Conservation (phyloP, 352 stramenopile species). For the Phytophthora cryptogea region DNA sequence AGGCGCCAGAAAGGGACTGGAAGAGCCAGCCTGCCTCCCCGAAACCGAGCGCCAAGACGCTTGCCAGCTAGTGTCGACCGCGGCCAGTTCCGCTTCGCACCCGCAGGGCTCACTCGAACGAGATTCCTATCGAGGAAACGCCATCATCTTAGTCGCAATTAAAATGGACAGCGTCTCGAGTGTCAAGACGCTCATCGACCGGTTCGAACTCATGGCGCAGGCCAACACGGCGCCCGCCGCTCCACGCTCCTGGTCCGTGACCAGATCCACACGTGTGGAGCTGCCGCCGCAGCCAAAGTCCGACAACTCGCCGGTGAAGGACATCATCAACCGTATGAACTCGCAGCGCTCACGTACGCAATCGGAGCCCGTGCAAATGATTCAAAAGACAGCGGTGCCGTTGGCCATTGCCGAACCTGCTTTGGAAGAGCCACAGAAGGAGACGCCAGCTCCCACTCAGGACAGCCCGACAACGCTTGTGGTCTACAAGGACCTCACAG, state of each 20-base stretch:
- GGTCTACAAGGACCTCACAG: constrained; percentile 20
- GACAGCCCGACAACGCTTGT: constrained; percentile 2
- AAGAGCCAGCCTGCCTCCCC: constrained; percentile 9
- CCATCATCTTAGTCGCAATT: constrained; percentile 7
- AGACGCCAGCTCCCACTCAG: background rate
- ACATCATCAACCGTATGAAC: constrained; percentile 24
- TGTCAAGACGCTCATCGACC: constrained; percentile 41
- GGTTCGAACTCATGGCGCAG: constrained; percentile 40
- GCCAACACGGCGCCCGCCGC: constrained; percentile 5
- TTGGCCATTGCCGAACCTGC: background rate
- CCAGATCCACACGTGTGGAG: constrained; percentile 5
- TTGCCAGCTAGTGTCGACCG: constrained; percentile 8
- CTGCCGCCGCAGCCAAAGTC: constrained; percentile 16
- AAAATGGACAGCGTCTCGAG: constrained; percentile 22
- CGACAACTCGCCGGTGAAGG: constrained; percentile 18
- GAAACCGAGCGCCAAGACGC: background rate
- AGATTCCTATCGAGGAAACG: constrained; percentile 18
- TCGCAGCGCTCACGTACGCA: constrained; percentile 4
- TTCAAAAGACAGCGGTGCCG: background rate
- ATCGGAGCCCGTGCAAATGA: constrained; percentile 14
- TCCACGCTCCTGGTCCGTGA: constrained; percentile 9
- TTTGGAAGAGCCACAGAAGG: constrained; percentile 7
- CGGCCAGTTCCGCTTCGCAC: constrained; percentile 30
- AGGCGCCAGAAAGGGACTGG: constrained; percentile 5
- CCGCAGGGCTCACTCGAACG: constrained; percentile 13